Conservation (phyloP, 345 rosid species). For the Camelina laxa region DNA sequence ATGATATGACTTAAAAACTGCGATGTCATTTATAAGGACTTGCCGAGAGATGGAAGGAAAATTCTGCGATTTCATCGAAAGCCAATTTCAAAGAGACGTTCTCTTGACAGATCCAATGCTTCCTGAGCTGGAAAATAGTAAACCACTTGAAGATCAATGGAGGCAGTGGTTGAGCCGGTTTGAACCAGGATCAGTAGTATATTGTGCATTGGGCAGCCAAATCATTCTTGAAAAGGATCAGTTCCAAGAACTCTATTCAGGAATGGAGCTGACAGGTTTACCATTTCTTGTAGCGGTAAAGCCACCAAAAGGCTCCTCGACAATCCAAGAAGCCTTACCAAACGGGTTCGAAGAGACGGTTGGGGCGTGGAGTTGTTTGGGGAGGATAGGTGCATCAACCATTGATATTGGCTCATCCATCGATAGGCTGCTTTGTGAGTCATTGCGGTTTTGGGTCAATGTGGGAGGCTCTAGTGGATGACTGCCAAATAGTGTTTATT, state of each 20-base stretch:
- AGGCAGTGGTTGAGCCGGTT: constrained; percentile 54
- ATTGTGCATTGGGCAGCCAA: constrained; percentile 76
- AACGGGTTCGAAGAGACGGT: constrained; percentile 65
- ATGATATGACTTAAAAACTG: constrained; percentile 45
- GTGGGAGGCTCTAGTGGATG: constrained; percentile 67
- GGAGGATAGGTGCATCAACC: constrained; percentile 66
- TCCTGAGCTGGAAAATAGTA: constrained; percentile 42
- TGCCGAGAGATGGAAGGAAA: constrained; percentile 65
- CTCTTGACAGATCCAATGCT: constrained; percentile 67
- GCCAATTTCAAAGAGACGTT: constrained; percentile 54
- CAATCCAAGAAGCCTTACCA: constrained; percentile 70
- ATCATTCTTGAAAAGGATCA: constrained; percentile 56
- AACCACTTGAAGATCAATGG: constrained; percentile 57
- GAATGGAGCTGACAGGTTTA: constrained; percentile 60
- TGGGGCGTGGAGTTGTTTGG: constrained; percentile 55
- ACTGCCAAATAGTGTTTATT: constrained; percentile 61
- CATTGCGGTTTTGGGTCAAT: constrained; percentile 76
- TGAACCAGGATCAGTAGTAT: constrained; percentile 53
- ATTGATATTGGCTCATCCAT: constrained; percentile 52
- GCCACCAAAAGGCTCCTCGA: constrained; percentile 57
- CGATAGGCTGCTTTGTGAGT: constrained; percentile 73
- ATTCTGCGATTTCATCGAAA: constrained; percentile 55
- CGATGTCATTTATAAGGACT: constrained; percentile 64
- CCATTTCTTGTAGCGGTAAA: constrained; percentile 65
- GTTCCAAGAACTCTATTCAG: constrained; percentile 68